phyloP scores from a whole-genome alignment of 2,329 filamentous ascomycete species.

The Nectriaceae sp. region DNA sequence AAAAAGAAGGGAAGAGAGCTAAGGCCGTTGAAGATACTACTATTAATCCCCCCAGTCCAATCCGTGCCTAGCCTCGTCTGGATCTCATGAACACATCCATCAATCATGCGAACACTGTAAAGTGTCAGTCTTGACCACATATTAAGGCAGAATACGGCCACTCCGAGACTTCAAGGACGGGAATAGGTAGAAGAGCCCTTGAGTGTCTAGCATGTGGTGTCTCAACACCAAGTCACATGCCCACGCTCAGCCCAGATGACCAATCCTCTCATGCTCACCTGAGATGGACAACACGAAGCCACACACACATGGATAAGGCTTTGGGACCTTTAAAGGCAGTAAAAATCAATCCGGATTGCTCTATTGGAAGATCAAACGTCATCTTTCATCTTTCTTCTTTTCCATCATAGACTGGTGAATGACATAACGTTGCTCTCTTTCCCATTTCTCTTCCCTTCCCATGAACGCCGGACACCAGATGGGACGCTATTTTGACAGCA shows the following conservation, averaged over 20 bases:
- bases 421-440: slow-evolving; percentile 34
- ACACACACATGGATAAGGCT: background rate
- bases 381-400: slow-evolving; percentile 19
- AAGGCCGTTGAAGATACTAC: background rate
- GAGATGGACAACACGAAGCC: background rate
- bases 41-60: too few relatives aligned
- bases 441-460: slow-evolving; percentile 23
- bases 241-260: background rate
- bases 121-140: slow-evolving; percentile 12
- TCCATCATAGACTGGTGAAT: slow-evolving; percentile 25
- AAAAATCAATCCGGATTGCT: slow-evolving; percentile 13
- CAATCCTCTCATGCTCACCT: background rate
- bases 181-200: background rate
- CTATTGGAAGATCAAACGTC: slow-evolving; percentile 15
- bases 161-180: background rate
- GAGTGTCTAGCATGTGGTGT: background rate
- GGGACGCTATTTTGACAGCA: slow-evolving; percentile 24
- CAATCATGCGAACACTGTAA: slow-evolving; percentile 25
- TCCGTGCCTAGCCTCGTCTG: background rate
- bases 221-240: background rate
- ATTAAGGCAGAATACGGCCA: background rate
- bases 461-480: slow-evolving; percentile 35
- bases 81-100: slow-evolving; percentile 21
- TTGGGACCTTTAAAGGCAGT: background rate
- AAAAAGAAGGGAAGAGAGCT: background rate